These are phyloP conservation scores for Eucalyptus curtisii DNA, from an alignment of 345 rosid genomes.

Conservation along the genomic window DNA sequence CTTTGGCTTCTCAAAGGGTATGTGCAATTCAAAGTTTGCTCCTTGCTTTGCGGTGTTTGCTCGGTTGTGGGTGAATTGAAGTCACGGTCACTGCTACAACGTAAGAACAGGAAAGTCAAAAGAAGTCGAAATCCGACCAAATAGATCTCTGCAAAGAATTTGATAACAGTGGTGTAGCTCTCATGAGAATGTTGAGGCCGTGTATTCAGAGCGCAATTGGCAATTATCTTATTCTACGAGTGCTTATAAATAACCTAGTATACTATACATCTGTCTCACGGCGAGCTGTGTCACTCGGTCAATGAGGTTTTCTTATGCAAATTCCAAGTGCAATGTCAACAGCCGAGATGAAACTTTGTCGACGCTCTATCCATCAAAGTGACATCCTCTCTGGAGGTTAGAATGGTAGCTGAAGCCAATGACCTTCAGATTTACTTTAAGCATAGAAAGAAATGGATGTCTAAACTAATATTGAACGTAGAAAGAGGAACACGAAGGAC, in stretches of 20 bases:
- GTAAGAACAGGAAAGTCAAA: background rate
- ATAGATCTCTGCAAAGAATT: background rate
- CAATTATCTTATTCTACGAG: background rate
- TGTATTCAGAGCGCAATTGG: background rate
- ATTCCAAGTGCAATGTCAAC: background rate
- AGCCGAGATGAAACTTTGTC: background rate
- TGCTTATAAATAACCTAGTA: background rate
- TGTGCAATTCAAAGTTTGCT: background rate
- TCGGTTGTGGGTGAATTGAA: background rate
- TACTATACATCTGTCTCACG: background rate
- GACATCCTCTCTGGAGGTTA: background rate
- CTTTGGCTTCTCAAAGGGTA: background rate
- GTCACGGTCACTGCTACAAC: background rate
- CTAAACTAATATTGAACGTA: background rate
- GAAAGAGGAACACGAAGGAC: background rate
- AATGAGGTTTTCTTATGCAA: background rate
- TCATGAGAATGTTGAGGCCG: background rate
- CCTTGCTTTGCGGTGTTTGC: background rate
- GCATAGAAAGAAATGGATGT: background rate
- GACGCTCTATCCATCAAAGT: background rate
- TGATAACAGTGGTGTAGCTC: background rate
- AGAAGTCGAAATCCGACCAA: background rate
- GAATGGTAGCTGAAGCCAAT: background rate
- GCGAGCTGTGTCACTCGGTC: background rate
- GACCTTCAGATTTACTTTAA: background rate